phyloP scores from a whole-genome alignment of 345 rosid genomes.

The Iberis pinnata region DNA sequence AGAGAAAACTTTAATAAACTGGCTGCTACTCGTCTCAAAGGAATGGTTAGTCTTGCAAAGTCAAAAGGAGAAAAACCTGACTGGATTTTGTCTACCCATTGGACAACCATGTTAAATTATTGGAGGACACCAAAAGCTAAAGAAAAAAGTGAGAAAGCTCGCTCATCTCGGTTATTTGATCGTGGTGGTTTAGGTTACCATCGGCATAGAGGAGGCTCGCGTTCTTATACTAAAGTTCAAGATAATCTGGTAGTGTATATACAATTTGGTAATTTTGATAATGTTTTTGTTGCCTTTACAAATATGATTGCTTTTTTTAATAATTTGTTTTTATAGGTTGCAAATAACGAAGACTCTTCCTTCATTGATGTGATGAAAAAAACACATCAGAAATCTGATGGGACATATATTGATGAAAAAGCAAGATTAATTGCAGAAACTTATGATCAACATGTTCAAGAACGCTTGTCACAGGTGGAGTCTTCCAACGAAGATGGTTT shows the following conservation, averaged over 20 bases:
- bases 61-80: not conserved
- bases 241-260: not conserved
- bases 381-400: too few relatives aligned
- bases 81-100: not conserved
- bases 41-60: not conserved
- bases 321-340: too few relatives aligned
- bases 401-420: too few relatives aligned
- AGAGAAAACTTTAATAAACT: not conserved
- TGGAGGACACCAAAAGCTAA: constrained; percentile 2
- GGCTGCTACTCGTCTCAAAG: not conserved
- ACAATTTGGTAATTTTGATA: too few relatives aligned
- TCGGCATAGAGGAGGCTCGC: not conserved
- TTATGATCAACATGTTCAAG: too few relatives aligned
- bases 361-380: too few relatives aligned
- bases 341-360: too few relatives aligned
- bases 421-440: too few relatives aligned
- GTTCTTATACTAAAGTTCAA: constrained; percentile 1
- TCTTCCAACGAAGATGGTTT: not conserved
- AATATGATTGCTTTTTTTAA: too few relatives aligned
- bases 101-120: not conserved
- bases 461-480: not conserved
- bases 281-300: too few relatives aligned
- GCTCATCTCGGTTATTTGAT: not conserved
- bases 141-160: not conserved
- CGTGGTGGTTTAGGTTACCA: not conserved